These are phyloP conservation scores for Westerdykella sp. DNA, from an alignment of 2,329 filamentous ascomycete species.

Conservation along the genomic window DNA sequence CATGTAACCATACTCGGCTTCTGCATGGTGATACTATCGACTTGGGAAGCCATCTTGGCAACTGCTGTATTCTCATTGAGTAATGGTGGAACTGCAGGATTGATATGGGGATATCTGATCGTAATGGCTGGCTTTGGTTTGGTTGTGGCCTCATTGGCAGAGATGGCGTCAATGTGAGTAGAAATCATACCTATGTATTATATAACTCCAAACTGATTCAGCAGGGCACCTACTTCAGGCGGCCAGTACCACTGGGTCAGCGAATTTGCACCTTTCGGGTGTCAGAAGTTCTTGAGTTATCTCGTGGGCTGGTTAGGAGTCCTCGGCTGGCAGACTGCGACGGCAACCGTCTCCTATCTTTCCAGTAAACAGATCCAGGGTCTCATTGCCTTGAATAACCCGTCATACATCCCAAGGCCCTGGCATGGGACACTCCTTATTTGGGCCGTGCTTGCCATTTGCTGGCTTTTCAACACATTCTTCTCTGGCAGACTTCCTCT, in stretches of 20 bases:
- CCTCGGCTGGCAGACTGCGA: constrained; percentile 29
- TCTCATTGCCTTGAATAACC: constrained; percentile 25
- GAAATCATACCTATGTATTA: constrained; percentile 24
- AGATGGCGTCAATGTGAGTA: constrained; percentile 18
- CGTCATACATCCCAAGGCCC: constrained; percentile 23
- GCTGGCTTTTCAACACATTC: constrained; percentile 38
- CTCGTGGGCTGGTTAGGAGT: constrained; percentile 31
- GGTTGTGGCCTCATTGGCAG: constrained; percentile 5
- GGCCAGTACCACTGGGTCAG: constrained; percentile 29
- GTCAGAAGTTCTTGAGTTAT: constrained; percentile 38
- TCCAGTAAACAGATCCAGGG: constrained; percentile 4
- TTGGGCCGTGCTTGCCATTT: constrained; percentile 28
- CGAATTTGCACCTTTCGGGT: constrained; percentile 34
- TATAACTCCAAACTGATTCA: constrained; percentile 16
- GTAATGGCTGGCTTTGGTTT: not conserved
- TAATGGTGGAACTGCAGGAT: constrained; percentile 13
- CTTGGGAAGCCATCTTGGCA: constrained; percentile 16
- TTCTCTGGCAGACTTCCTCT: constrained; percentile 37
- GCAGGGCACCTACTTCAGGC: constrained; percentile 27
- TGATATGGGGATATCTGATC: constrained; percentile 10
- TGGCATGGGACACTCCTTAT: constrained; percentile 45
- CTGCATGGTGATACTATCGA: constrained; percentile 16
- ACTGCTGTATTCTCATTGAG: constrained; percentile 19
- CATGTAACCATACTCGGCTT: constrained; percentile 14
- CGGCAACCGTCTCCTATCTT: constrained; percentile 12